These are phyloP conservation scores for Blastocystis sp. DNA, from an alignment of 352 stramenopile genomes.

Conservation along the genomic window DNA sequence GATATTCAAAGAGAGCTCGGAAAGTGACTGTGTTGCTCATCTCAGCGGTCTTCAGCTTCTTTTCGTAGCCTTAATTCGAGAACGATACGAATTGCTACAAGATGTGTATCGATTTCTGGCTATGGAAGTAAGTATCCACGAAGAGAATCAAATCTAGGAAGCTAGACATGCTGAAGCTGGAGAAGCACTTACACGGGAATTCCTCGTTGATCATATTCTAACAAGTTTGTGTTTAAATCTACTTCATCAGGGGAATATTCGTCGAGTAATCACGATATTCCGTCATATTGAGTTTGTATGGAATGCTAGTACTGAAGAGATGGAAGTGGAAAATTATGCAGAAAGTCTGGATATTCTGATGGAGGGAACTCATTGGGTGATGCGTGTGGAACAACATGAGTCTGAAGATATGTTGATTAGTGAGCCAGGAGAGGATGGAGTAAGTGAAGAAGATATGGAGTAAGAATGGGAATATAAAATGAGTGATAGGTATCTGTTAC, in stretches of 20 bases:
- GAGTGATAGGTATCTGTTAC: background rate
- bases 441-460: constrained; percentile 37
- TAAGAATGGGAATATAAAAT: background rate
- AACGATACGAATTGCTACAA: background rate
- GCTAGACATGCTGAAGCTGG: background rate
- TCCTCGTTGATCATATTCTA: background rate
- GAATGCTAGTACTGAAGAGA: background rate
- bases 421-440: background rate
- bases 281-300: constrained; percentile 31
- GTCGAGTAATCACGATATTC: background rate
- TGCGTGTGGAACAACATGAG: background rate
- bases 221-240: background rate
- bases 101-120: constrained; percentile 41
- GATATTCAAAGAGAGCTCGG: background rate
- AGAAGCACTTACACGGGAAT: background rate
- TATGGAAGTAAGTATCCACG: background rate
- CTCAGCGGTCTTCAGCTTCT: constrained; percentile 14
- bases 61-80: constrained; percentile 1
- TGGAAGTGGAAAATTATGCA: constrained; percentile 20
- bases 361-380: constrained; percentile 10
- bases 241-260: constrained; percentile 7
- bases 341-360: background rate
- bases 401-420: constrained; percentile 28
- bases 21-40: constrained; percentile 20
- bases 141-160: background rate